A percentile compares a stretch with the other conserved stretches of the same genome.
Conservation (phyloP, 2,329 filamentous ascomycete species). For the Fusarium torulosum region DNA sequence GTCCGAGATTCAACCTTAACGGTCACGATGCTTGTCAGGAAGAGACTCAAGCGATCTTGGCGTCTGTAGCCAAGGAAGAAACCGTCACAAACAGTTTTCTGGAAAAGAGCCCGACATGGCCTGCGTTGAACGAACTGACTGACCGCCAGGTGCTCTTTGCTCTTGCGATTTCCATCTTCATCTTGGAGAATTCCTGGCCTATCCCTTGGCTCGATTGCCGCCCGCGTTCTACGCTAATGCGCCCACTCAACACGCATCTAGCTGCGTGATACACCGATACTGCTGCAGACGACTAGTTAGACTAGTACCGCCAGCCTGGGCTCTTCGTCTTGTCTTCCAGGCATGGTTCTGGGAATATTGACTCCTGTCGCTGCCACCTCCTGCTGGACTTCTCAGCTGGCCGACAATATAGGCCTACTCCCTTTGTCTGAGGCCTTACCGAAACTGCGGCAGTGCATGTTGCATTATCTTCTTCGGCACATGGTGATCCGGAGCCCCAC, state of each 20-base stretch:
- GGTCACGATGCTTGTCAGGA: slow-evolving; percentile 1
- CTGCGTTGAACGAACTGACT: slow-evolving; percentile 6
- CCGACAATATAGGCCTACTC: slow-evolving; percentile 26
- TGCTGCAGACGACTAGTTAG: background rate
- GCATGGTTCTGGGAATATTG: background rate
- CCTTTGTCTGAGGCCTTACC: slow-evolving; percentile 21
- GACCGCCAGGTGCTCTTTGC: slow-evolving; percentile 7
- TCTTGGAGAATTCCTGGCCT: slow-evolving; percentile 23
- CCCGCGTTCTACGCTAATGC: slow-evolving; percentile 45
- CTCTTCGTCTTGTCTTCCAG: slow-evolving; percentile 26
- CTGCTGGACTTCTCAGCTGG: slow-evolving; percentile 15
- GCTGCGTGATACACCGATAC: background rate
- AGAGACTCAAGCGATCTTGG: slow-evolving; percentile 41
- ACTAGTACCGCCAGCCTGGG: slow-evolving; percentile 6
- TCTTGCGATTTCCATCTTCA: slow-evolving; percentile 17
- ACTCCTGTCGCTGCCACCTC: background rate
- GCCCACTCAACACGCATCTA: slow-evolving; percentile 44
- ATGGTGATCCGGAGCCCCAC: slow-evolving; percentile 41
- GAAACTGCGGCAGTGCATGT: slow-evolving; percentile 30
- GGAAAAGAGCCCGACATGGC: background rate
- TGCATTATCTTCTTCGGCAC: slow-evolving; percentile 37
- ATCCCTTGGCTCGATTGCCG: slow-evolving; percentile 37
- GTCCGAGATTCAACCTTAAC: slow-evolving; percentile 36
- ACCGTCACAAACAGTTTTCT: slow-evolving; percentile 9
- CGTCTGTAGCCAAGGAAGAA: slow-evolving; percentile 18